Base-by-base conservation (phyloP, 331 rosid genomes). In the Stylosanthes scabra region DNA sequence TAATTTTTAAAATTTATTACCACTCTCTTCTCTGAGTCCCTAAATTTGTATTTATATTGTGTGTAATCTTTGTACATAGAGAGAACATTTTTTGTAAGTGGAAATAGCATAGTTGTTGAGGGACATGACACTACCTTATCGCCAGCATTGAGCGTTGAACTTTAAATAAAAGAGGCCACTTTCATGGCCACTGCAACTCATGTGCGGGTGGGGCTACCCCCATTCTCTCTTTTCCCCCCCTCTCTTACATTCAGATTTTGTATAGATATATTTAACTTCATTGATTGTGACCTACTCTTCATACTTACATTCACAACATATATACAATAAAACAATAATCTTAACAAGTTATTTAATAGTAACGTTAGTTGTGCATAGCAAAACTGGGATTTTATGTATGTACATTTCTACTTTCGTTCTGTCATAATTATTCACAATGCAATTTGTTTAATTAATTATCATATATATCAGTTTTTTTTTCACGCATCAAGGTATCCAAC, bases 121-220 rank as follows among this genome's bases (percentile, higher is more conserved):
- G 72, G 82, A 82, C 76, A 72, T 55, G 79, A 72, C 79, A 71
- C 68, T 14, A 25, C 76, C 58, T 71, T 50, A n/a, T 65, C 0
- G 59, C 42, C 67, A 76, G 58, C 71, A 75, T 29, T n/a, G 12
- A 77, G 72, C 46, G 81, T 63, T 78, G 55, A 68, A 79, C 72
- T 74, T 81, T 71, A 59, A 71, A 76, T 71, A 59, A 71, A 76
- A 78, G 74, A 71, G 40, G 64, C 78, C 66, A 71, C 68, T 72
- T 71, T 76, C 79, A 65, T 39, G 41, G 29, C 49, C 49, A 66
- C 59, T 63, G 56, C 73, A 57, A 4, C 69, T 72, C 76, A 80
- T 74, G 84, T 80, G 76, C 60, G 6, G 20, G 65, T 79, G 42
- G 73, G 78, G 20, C 56, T 79, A 40, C 62, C 25, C 62, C 25